Conservation (phyloP, 495 filamentous ascomycete species). For the Apodospora peruviana region DNA sequence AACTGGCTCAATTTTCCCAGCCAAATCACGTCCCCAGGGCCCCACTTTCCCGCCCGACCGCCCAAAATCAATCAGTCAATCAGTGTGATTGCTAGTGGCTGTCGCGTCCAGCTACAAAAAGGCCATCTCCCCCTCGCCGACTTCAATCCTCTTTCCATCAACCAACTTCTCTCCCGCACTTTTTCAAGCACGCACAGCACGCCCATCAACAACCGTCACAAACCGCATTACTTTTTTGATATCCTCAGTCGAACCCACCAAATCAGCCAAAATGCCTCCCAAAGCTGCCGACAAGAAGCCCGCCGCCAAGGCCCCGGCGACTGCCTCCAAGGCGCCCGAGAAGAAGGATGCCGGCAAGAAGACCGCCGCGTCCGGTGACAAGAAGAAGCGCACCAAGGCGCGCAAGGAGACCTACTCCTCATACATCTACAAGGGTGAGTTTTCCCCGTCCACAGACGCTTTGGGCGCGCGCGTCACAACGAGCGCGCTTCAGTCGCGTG, state of each 20-base stretch:
- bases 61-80: conserved; percentile 43
- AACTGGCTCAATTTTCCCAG: conserved; percentile 25
- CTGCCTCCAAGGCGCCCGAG: conserved; percentile 65
- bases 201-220: conserved; percentile 21
- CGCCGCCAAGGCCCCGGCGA: conserved; percentile 94
- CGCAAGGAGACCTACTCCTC: conserved; percentile 99
- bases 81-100: conserved; percentile 33
- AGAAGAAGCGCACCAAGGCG: conserved; percentile 99
- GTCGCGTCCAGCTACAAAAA: conserved; percentile 49
- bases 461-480: background rate
- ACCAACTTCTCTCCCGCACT: conserved; percentile 39
- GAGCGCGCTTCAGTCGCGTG: background rate
- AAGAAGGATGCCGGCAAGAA: conserved; percentile 99
- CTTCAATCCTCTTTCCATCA: conserved; percentile 36
- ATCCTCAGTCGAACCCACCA: conserved; percentile 26
- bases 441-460: background rate
- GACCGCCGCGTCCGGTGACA: conserved; percentile 89
- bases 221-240: conserved; percentile 21
- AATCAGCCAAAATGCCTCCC: conserved; percentile 73
- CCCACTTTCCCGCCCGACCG: conserved; percentile 20
- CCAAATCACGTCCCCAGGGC: conserved; percentile 26
- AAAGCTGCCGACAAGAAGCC: conserved; percentile 98
- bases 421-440: conserved; percentile 99
- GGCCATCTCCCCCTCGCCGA: conserved; percentile 39
- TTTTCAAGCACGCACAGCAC: conserved; percentile 24